phyloP scores from a whole-genome alignment of 129 eudicot genomes.

The Flaveria trinervia region DNA sequence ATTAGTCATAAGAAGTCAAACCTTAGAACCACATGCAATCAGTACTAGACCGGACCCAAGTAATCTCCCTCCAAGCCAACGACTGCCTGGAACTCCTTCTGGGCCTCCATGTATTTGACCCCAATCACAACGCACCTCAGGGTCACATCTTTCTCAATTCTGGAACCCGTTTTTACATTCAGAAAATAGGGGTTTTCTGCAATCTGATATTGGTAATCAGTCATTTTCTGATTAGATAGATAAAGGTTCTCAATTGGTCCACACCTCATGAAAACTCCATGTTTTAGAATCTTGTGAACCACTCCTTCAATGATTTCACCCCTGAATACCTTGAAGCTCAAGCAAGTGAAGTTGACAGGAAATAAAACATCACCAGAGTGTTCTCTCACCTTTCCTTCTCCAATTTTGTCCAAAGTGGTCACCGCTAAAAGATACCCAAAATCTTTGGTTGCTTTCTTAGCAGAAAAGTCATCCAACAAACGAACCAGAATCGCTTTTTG shows the following conservation, averaged over 20 bases:
- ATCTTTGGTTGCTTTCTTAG: conserved; percentile 68
- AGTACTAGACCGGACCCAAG: conserved; percentile 60
- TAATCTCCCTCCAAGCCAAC: conserved; percentile 67
- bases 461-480: conserved; percentile 62
- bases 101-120: conserved; percentile 64
- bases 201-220: conserved; percentile 52
- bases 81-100: conserved; percentile 65
- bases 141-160: conserved; percentile 64
- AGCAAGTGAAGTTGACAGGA: conserved; percentile 64
- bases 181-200: conserved; percentile 61
- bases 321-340: conserved; percentile 59
- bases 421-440: conserved; percentile 67
- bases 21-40: background rate
- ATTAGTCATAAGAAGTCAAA: background rate
- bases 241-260: conserved; percentile 70
- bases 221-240: conserved; percentile 60
- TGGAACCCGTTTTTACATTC: conserved; percentile 50
- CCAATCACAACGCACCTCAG: conserved; percentile 56
- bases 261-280: conserved; percentile 67
- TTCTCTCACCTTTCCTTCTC: conserved; percentile 68
- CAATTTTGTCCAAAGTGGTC: conserved; percentile 59
- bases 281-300: conserved; percentile 61
- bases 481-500: conserved; percentile 66
- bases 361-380: conserved; percentile 70
- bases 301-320: conserved; percentile 73